phyloP scores from a whole-genome alignment of 495 filamentous ascomycete species.

The Penicillium pulvis region DNA sequence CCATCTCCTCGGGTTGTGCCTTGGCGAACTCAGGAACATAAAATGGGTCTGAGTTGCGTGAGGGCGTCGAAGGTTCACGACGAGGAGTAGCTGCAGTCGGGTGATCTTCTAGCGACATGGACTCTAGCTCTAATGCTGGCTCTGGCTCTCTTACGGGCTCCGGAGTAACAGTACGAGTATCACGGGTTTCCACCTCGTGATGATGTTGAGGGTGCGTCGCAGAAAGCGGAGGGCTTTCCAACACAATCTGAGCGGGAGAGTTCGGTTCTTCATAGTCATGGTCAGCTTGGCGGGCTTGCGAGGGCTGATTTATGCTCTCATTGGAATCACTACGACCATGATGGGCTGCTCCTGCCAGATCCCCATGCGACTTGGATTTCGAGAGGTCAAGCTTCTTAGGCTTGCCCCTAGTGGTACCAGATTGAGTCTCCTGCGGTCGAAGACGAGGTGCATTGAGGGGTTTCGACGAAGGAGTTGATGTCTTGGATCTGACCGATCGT shows the following conservation, averaged over 20 bases:
- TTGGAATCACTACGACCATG: constrained; percentile 32
- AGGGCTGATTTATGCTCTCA: constrained; percentile 26
- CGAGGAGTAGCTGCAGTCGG: constrained; percentile 9
- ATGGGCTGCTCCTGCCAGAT: constrained; percentile 19
- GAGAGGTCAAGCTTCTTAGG: constrained; percentile 44
- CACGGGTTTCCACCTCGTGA: not conserved
- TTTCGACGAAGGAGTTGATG: constrained; percentile 34
- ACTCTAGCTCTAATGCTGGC: constrained; percentile 19
- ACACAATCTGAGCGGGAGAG: constrained; percentile 28
- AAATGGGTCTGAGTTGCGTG: constrained; percentile 7
- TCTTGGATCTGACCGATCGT: constrained; percentile 35
- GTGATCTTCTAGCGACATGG: constrained; percentile 17
- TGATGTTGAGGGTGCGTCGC: constrained; percentile 20
- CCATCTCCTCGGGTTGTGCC: constrained; percentile 28
- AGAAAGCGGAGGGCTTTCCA: constrained; percentile 31
- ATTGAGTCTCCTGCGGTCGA: constrained; percentile 29
- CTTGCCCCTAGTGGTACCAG: constrained; percentile 34
- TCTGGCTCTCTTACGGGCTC: constrained; percentile 17
- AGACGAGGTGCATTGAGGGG: constrained; percentile 31
- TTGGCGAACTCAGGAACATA: constrained; percentile 17
- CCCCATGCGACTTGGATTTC: constrained; percentile 33
- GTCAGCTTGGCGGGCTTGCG: constrained; percentile 35
- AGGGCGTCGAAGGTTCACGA: constrained; percentile 8
- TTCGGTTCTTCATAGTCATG: constrained; percentile 63
- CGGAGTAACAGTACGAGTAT: constrained; percentile 6